A percentile compares a stretch with the other conserved stretches of the same genome.
phyloP scores from a whole-genome alignment of 257 asterid genomes.

The Solanum sejunctum region DNA sequence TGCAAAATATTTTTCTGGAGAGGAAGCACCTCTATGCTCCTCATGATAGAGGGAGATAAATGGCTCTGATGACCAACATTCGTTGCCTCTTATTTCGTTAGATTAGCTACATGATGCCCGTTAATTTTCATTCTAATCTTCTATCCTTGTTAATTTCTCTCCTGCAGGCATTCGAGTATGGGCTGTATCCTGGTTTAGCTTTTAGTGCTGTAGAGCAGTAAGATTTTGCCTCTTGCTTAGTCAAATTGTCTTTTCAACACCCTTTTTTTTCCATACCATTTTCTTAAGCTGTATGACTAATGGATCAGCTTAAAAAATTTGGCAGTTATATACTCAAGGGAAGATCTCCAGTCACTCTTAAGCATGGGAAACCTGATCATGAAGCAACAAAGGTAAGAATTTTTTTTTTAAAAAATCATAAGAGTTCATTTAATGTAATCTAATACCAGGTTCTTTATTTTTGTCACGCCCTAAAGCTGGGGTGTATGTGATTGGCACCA shows the following conservation, averaged over 20 bases:
- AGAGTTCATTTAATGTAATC: not conserved
- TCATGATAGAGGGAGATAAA: not conserved
- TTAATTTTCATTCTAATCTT: not conserved
- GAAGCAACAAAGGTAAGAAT: slow-evolving; percentile 64
- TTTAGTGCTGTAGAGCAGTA: slow-evolving; percentile 84
- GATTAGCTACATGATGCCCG: not conserved
- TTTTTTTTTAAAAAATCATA: not conserved
- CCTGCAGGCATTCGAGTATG: slow-evolving; percentile 86
- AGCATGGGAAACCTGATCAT: slow-evolving; percentile 92
- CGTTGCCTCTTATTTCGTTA: not conserved
- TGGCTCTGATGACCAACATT: not conserved
- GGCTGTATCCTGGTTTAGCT: slow-evolving; percentile 82
- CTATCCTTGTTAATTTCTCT: slow-evolving; percentile 4
- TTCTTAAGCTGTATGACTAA: not conserved
- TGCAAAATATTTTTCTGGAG: not conserved
- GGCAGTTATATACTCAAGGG: slow-evolving; percentile 77
- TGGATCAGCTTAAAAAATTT: slow-evolving; percentile 7
- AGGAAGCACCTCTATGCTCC: not conserved
- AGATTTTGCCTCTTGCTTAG: slow-evolving; percentile 12
- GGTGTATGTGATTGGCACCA: not conserved
- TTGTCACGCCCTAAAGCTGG: not conserved
- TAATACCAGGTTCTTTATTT: not conserved
- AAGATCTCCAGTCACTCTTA: slow-evolving; percentile 83
- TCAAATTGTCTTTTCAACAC: not conserved
- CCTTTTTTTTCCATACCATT: not conserved